Evolutionary conservation across 1,139 yeast genomes (phyloP), one percentile per base, ranked within the genome.

Genomic region (Scheffersomyces illinoinensis): DNA sequence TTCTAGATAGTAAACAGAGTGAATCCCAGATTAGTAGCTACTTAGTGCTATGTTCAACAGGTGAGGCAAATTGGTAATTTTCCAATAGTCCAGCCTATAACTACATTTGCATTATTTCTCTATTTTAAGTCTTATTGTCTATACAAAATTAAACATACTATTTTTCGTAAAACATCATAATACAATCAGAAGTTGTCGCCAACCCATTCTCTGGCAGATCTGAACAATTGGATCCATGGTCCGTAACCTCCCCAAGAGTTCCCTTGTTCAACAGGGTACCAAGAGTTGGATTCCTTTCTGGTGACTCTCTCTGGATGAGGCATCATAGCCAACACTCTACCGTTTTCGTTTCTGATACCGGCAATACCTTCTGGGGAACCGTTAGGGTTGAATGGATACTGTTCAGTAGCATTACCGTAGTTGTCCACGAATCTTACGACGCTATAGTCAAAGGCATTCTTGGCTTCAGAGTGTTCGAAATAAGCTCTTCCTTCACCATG

Each of bases 261-360:
- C 54, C 87, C 87, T 70, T 89, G 89, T 58, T 84, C 87, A 50
- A 76, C 74, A 55, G 98, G 98, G 72, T 91, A 91, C 88, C 93
- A 95, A 8, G 98, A 92, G 78, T 93, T 93, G 61, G 96, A 81
- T 75, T 91, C 97, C 71, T 87, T 80, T 77, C 97, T 85, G 60
- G 89, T 84, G 54, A 92, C 96, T 79, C 99, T 91, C 77, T 96
- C 99, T 26, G 99, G 99, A 73, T 96, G 99, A 54, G 99, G 99
- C 99, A 96, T 96, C 93, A 96, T 87, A 3, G 98, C 98, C 69
- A 96, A 81, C 4, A 96, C 98, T 75, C 99, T 88, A 65, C 99
- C 99, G 71, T 91, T 91, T 59, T 90, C 91, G 56, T 95, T 87
- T 63, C 90, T 83, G 62, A 96, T 86, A 82, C 98, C 99, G 52